A percentile compares a stretch with the other conserved stretches of the same genome.
Evolutionary conservation across 371 early-diverging fungal species (phyloP).

Genomic region (Basidiobolus meristosporus): DNA sequence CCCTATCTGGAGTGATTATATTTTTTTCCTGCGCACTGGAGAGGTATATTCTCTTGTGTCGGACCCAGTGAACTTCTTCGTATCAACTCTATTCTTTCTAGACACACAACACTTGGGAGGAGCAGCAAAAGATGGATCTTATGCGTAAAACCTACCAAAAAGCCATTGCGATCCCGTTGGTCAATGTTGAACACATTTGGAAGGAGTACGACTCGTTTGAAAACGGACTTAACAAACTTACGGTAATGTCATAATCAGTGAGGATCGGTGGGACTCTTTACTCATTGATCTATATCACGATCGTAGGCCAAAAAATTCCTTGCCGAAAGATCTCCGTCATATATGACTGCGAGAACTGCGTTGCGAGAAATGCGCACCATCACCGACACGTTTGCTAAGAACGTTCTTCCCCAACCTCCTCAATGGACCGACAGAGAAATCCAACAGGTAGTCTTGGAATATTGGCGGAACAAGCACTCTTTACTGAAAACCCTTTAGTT

Average conservation of each 20-base stretch:
- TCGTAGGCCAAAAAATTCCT: slow-evolving; percentile 69
- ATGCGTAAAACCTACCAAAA: slow-evolving; percentile 71
- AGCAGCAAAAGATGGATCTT: slow-evolving; percentile 71
- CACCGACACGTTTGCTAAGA: slow-evolving; percentile 47
- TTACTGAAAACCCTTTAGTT: slow-evolving; percentile 11
- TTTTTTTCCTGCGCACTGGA: slow-evolving; percentile 55
- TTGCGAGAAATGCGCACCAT: slow-evolving; percentile 55
- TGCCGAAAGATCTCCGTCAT: slow-evolving; percentile 59
- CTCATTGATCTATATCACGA: neutral
- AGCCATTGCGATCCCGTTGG: slow-evolving; percentile 68
- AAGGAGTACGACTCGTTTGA: slow-evolving; percentile 90
- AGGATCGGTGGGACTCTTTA: neutral
- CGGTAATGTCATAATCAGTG: slow-evolving; percentile 17
- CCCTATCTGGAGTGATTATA: slow-evolving; percentile 75
- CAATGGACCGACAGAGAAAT: slow-evolving; percentile 58
- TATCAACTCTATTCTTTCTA: slow-evolving; percentile 7
- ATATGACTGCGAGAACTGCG: slow-evolving; percentile 85
- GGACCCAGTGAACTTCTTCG: neutral
- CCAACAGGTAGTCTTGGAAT: slow-evolving; percentile 19
- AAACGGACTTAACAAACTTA: slow-evolving; percentile 60
- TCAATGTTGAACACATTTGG: slow-evolving; percentile 82
- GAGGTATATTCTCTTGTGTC: slow-evolving; percentile 32
- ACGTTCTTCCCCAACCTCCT: slow-evolving; percentile 56
- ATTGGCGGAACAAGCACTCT: too few relatives aligned
- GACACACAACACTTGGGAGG: slow-evolving; percentile 66